Evolutionary conservation across 2,329 filamentous ascomycete genomes (phyloP).

Genomic region (Colletotrichum sp.): DNA sequence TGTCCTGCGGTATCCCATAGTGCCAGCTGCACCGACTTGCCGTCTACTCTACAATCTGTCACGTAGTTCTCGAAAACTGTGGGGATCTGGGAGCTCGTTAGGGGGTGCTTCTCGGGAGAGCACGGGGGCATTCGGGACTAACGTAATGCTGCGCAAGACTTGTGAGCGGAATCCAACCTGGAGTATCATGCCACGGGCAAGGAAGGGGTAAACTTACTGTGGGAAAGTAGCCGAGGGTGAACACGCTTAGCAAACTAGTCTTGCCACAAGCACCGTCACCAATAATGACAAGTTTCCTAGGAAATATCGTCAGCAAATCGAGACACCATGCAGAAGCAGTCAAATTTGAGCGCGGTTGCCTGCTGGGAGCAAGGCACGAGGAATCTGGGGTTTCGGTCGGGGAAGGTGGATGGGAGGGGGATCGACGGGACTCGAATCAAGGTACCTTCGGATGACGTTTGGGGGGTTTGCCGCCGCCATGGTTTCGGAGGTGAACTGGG

Average conservation of each 20-base stretch:
- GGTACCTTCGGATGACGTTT: slow-evolving; percentile 72
- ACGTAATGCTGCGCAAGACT: slow-evolving; percentile 59
- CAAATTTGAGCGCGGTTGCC: not conserved
- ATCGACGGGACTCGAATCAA: slow-evolving; percentile 16
- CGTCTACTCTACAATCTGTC: slow-evolving; percentile 97
- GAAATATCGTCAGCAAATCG: not conserved
- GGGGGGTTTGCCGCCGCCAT: slow-evolving; percentile 53
- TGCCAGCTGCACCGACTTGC: slow-evolving; percentile 96
- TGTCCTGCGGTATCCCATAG: slow-evolving; percentile 99
- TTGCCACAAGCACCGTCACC: slow-evolving; percentile 98
- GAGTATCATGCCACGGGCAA: not conserved
- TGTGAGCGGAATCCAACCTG: slow-evolving; percentile 26
- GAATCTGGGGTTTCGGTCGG: not conserved
- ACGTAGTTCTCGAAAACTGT: slow-evolving; percentile 99
- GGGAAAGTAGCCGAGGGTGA: slow-evolving; percentile 96
- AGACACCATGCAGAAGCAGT: not conserved
- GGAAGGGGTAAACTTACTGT: slow-evolving; percentile 69
- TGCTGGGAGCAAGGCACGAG: not conserved
- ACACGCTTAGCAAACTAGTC: slow-evolving; percentile 95
- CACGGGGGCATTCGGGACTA: slow-evolving; percentile 34
- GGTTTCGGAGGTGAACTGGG: slow-evolving; percentile 1
- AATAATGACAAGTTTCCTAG: slow-evolving; percentile 94
- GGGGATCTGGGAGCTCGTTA: slow-evolving; percentile 67
- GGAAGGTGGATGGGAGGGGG: not conserved
- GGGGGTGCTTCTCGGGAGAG: slow-evolving; percentile 9